phyloP scores from a whole-genome alignment of 192 early-diverging fungal genomes.

The Coemansia sp. region DNA sequence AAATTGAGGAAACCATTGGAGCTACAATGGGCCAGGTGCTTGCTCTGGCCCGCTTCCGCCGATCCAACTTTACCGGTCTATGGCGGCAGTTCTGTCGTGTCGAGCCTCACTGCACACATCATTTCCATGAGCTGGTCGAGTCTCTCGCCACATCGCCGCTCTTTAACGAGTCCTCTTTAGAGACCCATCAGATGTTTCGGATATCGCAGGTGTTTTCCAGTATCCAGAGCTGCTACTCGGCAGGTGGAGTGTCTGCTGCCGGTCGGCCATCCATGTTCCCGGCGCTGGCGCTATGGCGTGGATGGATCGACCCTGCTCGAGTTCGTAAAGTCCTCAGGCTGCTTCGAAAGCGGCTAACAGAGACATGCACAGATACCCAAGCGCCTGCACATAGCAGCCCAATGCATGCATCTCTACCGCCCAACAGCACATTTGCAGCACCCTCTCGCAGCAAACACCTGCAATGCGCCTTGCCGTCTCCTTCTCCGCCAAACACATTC shows the following conservation, averaged over 20 bases:
- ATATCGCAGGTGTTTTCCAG: constrained; percentile 31
- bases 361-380: not conserved
- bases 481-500: constrained; percentile 28
- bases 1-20: constrained; percentile 39
- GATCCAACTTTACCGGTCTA: constrained; percentile 44
- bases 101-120: constrained; percentile 22
- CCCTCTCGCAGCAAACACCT: not conserved
- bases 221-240: constrained; percentile 24
- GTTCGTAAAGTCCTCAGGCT: constrained; percentile 18
- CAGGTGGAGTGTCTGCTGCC: not conserved
- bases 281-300: constrained; percentile 32
- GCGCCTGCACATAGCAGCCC: not conserved
- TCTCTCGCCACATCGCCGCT: constrained; percentile 27
- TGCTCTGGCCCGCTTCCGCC: constrained; percentile 43
- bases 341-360: constrained; percentile 20
- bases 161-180: constrained; percentile 34
- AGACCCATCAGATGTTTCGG: constrained; percentile 43
- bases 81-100: constrained; percentile 36
- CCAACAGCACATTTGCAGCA: too few relatives aligned
- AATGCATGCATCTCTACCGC: too few relatives aligned
- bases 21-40: constrained; percentile 29
- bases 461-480: constrained; percentile 7
- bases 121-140: constrained; percentile 26
- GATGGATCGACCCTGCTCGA: constrained; percentile 36
- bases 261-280: constrained; percentile 12